Base-by-base conservation (phyloP, 352 stramenopile species). In the Globisporangium cylindrosporum region DNA sequence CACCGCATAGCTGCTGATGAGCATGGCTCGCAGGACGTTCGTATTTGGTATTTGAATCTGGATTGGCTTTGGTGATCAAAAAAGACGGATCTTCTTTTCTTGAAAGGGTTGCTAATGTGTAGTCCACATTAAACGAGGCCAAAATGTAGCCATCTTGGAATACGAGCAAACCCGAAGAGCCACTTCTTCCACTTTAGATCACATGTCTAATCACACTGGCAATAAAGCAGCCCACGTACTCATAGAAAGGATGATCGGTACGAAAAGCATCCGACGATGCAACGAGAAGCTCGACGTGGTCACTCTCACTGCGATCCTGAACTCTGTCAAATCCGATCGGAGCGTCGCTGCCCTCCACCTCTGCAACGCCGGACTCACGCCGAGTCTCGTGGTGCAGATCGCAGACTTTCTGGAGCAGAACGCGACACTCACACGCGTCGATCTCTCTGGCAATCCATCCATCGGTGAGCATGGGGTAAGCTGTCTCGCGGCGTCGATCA, bases 371-470 rank as follows among this genome's bases (percentile, higher is more conserved):
- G 73, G 68, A 32, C 68, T 86, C 56, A 81, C 72, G 18, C 70
- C 76, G 49, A 81, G 67, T 59, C 73, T 86, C 58, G 69, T 74
- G 7, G 79, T 82, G 25, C 72, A 81, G 59, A 41, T 86, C 41
- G 74, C 79, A 15, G 74, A 84, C 57, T 84, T 86, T 67, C 65
- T 86, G 18, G 79, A 82, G 64, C 73, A 58, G 27, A 86, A 86
- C 57, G 43, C 59, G 56, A 81, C 70, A 25, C 54, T 86, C 51
- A 77, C 71, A 18, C 60, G 67, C 34, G 59, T 86, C 7, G 76
- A 86, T 72, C 67, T 86, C 20, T 64, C 68, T 0, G 71, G 66
- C 43, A 84, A 84, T 53, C 6, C 32, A 4, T 34, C 67, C 56
- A 71, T 84, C 41, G 71, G 77, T 1, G 65, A 66, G 1, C 76